Conservation (phyloP, 2,329 filamentous ascomycete species). For the Aspergillus carbonarius region DNA sequence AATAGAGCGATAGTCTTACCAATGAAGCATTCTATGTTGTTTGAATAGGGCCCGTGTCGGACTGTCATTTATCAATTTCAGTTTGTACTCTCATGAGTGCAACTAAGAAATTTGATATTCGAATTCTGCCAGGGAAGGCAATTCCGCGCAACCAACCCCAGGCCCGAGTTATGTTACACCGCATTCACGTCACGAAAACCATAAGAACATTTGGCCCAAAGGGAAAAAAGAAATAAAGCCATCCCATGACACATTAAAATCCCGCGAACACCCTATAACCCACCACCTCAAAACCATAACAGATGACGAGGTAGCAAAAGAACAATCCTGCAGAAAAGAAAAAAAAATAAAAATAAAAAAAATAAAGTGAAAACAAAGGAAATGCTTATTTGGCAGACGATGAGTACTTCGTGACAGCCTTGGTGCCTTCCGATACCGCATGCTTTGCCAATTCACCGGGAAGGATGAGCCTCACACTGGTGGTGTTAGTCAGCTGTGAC, state of each 20-base stretch:
- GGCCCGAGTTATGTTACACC: constrained; percentile 49
- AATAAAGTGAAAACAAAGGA: constrained; percentile 52
- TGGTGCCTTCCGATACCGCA: constrained; percentile 98
- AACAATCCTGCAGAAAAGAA: constrained; percentile 53
- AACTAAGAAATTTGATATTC: constrained; percentile 26
- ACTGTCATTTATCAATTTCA: too few relatives aligned
- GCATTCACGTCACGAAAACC: constrained; percentile 45
- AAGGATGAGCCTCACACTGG: constrained; percentile 86
- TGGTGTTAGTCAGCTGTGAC: constrained; percentile 26
- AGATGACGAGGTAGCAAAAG: constrained; percentile 44
- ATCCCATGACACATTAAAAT: constrained; percentile 52
- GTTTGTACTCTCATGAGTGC: constrained; percentile 3
- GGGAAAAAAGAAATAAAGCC: constrained; percentile 42
- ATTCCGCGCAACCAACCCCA: constrained; percentile 34
- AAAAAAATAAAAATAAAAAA: constrained; percentile 62
- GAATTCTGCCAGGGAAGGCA: constrained; percentile 34
- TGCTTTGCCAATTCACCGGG: constrained; percentile 99
- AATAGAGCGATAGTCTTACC: not conserved
- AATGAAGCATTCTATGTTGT: too few relatives aligned
- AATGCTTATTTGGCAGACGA: constrained; percentile 92
- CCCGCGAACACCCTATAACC: constrained; percentile 47
- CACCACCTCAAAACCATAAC: constrained; percentile 44
- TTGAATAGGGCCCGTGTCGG: too few relatives aligned
- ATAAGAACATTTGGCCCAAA: constrained; percentile 42
- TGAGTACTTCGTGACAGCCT: constrained; percentile 99